Percentiles rank a stretch among this genome's conserved stretches.
These are phyloP conservation scores for Cyberlindnera maritima DNA, from an alignment of 805 yeast genomes.

Conservation along the genomic window DNA sequence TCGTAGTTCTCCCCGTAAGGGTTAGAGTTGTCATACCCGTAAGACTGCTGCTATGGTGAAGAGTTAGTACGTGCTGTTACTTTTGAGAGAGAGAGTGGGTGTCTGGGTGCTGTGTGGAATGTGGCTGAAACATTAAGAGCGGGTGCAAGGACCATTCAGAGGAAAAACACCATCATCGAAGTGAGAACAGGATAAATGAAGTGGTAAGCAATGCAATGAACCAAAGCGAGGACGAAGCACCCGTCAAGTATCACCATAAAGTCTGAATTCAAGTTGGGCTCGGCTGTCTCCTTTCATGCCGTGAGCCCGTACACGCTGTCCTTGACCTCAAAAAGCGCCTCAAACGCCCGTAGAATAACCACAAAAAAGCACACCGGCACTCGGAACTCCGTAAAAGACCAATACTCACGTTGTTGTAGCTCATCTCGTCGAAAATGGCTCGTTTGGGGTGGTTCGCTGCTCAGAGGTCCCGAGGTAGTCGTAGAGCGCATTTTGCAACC, in stretches of 20 bases:
- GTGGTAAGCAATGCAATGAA: too few species aligned
- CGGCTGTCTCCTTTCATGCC: too few species aligned
- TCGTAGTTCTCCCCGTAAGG: conserved; percentile 27
- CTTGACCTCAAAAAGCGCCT: too few species aligned
- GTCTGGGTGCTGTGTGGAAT: neutral
- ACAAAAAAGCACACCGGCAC: neutral
- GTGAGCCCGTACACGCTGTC: too few species aligned
- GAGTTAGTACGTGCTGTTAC: conserved; percentile 1
- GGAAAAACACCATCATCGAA: neutral
- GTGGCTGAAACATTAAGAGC: conserved; percentile 6
- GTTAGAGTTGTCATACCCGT: conserved; percentile 27
- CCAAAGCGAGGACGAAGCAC: too few species aligned
- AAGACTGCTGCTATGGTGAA: conserved; percentile 6
- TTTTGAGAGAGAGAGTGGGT: too few species aligned
- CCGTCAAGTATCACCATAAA: too few species aligned
- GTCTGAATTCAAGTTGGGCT: too few species aligned
- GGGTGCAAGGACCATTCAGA: too few species aligned
- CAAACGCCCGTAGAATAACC: neutral
- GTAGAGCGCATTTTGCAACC: neutral
- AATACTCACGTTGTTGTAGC: conserved; percentile 16
- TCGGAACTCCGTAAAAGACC: neutral
- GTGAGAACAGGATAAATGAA: too few species aligned
- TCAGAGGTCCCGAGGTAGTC: neutral
- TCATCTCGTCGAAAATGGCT: conserved; percentile 6
- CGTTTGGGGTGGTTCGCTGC: neutral